Conservation (phyloP, 2,329 filamentous ascomycete genomes). For the Fusarium algeriense region DNA sequence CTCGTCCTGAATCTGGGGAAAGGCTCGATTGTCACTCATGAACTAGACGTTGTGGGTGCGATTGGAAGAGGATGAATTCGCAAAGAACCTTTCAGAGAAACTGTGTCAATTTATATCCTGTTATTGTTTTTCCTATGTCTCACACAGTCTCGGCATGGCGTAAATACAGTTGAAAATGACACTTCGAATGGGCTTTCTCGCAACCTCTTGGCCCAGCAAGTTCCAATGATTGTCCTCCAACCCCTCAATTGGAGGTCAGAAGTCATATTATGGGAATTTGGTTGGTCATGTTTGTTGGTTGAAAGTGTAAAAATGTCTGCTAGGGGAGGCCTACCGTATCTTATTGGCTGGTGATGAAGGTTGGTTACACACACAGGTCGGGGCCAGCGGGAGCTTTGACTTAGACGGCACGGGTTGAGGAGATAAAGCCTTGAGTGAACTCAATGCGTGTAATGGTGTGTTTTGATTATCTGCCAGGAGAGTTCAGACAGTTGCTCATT, state of each 20-base stretch:
- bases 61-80: not conserved
- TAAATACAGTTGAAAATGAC: conserved; percentile 6
- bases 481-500: conserved; percentile 18
- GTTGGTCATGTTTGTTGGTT: conserved; percentile 32
- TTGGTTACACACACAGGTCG: conserved; percentile 21
- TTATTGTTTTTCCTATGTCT: not conserved
- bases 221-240: conserved; percentile 21
- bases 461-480: conserved; percentile 13
- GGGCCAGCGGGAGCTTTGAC: conserved; percentile 11
- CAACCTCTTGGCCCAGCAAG: conserved; percentile 5
- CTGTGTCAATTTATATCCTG: conserved; percentile 21
- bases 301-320: conserved; percentile 36
- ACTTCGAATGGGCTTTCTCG: conserved; percentile 10
- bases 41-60: not conserved
- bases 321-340: conserved; percentile 34
- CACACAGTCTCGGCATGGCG: conserved; percentile 8
- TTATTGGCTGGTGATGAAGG: conserved; percentile 22
- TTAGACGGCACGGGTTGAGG: conserved; percentile 5
- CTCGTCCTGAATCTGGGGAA: conserved; percentile 27
- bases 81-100: not conserved
- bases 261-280: conserved; percentile 22
- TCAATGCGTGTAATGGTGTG: conserved; percentile 14
- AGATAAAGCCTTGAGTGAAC: conserved; percentile 14
- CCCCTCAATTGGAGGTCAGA: conserved; percentile 18
- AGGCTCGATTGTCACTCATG: conserved; percentile 23